phyloP scores from a whole-genome alignment of 1,139 yeast genomes.

The Lodderomyces oxycetoniae region DNA sequence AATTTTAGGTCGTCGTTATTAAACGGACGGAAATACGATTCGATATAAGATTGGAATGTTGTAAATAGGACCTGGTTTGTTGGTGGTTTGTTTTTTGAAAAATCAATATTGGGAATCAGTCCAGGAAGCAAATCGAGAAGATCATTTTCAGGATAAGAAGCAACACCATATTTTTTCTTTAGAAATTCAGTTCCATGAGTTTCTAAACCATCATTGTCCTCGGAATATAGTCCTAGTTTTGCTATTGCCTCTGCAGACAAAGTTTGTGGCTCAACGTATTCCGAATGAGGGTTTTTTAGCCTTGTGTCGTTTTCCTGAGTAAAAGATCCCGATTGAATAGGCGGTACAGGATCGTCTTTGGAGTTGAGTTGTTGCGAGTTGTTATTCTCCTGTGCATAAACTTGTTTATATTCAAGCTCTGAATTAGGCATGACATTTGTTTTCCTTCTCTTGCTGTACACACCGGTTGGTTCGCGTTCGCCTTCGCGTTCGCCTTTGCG shows the following conservation, averaged over 20 bases:
- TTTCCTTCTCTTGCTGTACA: conserved; percentile 6
- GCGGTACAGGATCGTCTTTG: conserved; percentile 37
- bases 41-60: conserved; percentile 81
- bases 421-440: neutral
- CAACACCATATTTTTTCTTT: conserved; percentile 79
- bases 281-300: conserved; percentile 71
- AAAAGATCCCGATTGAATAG: conserved; percentile 43
- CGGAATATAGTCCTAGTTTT: conserved; percentile 64
- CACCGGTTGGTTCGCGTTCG: conserved; percentile 11
- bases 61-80: conserved; percentile 88
- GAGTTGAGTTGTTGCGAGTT: conserved; percentile 17
- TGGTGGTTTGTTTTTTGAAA: conserved; percentile 75
- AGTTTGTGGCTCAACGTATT: conserved; percentile 69
- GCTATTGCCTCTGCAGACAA: conserved; percentile 62
- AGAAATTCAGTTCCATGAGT: conserved; percentile 67
- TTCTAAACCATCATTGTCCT: conserved; percentile 50
- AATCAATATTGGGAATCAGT: conserved; percentile 78
- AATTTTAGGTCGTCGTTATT: conserved; percentile 78
- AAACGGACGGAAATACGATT: conserved; percentile 74
- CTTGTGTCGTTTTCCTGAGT: conserved; percentile 54
- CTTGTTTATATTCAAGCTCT: neutral
- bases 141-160: conserved; percentile 80
- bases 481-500: conserved; percentile 6
- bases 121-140: conserved; percentile 80
- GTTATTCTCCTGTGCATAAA: neutral